Evolutionary conservation across 331 rosid species (phyloP).

Genomic region (Malus hybrid): DNA sequence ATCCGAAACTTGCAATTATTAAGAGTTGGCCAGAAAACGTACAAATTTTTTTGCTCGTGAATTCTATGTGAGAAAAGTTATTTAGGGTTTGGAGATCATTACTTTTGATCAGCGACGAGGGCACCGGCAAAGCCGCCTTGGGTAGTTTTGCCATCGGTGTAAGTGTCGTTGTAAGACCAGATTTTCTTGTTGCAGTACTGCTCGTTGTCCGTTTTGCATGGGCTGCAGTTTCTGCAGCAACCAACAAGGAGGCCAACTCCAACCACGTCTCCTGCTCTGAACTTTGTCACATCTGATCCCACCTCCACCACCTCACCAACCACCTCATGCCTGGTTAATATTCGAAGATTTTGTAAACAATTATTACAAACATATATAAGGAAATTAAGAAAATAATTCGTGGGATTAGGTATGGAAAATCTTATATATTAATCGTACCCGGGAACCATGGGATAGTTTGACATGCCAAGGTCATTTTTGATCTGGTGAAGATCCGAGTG

Average conservation of each 20-base stretch:
- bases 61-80: background rate
- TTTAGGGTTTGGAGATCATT: background rate
- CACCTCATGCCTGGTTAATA: conserved; percentile 56
- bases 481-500: conserved; percentile 81
- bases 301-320: conserved; percentile 85
- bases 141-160: conserved; percentile 63
- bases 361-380: background rate
- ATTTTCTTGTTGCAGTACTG: conserved; percentile 78
- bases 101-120: conserved; percentile 73
- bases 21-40: background rate
- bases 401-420: background rate
- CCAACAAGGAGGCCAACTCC: conserved; percentile 79
- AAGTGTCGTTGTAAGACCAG: conserved; percentile 74
- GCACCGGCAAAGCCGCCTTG: conserved; percentile 85
- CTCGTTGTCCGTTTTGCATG: conserved; percentile 61
- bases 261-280: conserved; percentile 57
- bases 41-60: background rate
- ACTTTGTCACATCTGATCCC: conserved; percentile 57
- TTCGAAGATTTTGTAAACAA: background rate
- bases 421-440: conserved; percentile 40
- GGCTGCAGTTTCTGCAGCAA: conserved; percentile 56
- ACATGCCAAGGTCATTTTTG: conserved; percentile 76
- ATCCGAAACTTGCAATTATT: background rate
- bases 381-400: background rate
- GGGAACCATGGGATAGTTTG: conserved; percentile 93